Percentiles rank a stretch among this genome's conserved stretches.
These are phyloP conservation scores for Andrographis paniculata DNA, from an alignment of 305 asterid genomes.

Conservation along the genomic window DNA sequence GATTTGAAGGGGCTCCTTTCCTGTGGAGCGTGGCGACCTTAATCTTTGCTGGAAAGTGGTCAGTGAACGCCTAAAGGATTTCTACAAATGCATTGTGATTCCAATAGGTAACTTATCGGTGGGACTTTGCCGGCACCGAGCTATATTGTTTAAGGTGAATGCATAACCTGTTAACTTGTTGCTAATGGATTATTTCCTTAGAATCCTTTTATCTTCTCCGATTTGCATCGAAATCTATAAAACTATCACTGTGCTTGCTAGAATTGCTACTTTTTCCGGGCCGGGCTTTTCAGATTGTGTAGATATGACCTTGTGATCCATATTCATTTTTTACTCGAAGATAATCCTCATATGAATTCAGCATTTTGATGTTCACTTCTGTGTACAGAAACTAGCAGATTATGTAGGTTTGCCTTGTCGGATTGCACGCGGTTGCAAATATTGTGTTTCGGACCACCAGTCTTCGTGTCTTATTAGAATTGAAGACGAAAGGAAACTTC, in stretches of 20 bases:
- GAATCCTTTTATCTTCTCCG: not conserved
- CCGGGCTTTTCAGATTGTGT: too few relatives aligned
- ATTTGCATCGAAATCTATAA: not conserved
- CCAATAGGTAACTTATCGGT: constrained; percentile 78
- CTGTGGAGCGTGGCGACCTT: constrained; percentile 83
- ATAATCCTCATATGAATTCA: constrained; percentile 4
- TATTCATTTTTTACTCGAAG: constrained; percentile 1
- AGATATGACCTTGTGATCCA: not conserved
- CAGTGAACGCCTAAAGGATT: constrained; percentile 50
- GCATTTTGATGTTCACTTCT: constrained; percentile 18
- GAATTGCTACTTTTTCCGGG: too few relatives aligned
- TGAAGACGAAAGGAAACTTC: constrained; percentile 55
- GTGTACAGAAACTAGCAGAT: constrained; percentile 84
- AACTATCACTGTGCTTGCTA: not conserved
- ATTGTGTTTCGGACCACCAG: constrained; percentile 80
- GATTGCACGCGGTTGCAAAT: constrained; percentile 91
- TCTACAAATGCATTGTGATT: constrained; percentile 60
- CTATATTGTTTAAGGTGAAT: constrained; percentile 83
- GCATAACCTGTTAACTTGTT: constrained; percentile 2
- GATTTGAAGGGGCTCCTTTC: constrained; percentile 77
- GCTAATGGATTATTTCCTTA: not conserved
- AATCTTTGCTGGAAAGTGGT: constrained; percentile 57
- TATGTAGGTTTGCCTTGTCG: constrained; percentile 96
- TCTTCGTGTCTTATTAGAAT: constrained; percentile 84
- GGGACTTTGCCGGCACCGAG: constrained; percentile 98